Conservation (phyloP, 163 green algal species). For the Scenedesmus sp. region DNA sequence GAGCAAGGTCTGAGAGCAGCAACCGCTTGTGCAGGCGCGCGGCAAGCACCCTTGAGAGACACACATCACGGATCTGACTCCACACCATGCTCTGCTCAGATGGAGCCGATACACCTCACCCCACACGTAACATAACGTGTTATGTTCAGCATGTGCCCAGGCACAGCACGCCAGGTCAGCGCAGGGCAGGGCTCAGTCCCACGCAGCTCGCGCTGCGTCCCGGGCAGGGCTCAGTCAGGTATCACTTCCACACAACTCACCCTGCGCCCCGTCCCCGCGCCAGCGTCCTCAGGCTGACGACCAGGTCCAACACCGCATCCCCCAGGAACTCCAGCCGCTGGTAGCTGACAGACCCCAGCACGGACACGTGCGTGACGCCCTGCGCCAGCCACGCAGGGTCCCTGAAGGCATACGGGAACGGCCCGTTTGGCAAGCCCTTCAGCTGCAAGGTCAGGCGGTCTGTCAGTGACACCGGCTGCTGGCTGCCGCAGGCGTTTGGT, state of each 20-base stretch:
- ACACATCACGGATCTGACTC: no score
- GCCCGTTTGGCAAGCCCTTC: background rate
- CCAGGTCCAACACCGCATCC: constrained; percentile 49
- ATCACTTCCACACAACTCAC: background rate
- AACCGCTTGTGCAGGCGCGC: no score
- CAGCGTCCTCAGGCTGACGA: constrained; percentile 35
- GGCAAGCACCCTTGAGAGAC: no score
- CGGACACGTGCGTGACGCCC: constrained; percentile 45
- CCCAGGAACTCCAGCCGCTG: constrained; percentile 57
- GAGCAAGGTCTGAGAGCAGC: no score
- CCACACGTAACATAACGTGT: no score
- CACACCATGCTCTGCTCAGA: background rate
- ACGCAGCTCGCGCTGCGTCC: no score
- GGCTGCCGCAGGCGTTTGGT: background rate
- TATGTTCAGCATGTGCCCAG: background rate
- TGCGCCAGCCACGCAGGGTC: constrained; percentile 37
- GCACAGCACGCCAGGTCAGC: background rate
- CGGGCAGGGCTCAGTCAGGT: background rate
- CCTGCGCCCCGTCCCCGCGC: background rate
- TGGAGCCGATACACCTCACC: background rate
- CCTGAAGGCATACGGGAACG: constrained; percentile 43
- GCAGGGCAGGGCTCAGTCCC: background rate
- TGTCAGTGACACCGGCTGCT: background rate
- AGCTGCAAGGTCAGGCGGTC: background rate
- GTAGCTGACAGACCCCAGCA: constrained; percentile 41